Conservation (phyloP, 2,329 filamentous ascomycete species). For the Beauveria medogensis region DNA sequence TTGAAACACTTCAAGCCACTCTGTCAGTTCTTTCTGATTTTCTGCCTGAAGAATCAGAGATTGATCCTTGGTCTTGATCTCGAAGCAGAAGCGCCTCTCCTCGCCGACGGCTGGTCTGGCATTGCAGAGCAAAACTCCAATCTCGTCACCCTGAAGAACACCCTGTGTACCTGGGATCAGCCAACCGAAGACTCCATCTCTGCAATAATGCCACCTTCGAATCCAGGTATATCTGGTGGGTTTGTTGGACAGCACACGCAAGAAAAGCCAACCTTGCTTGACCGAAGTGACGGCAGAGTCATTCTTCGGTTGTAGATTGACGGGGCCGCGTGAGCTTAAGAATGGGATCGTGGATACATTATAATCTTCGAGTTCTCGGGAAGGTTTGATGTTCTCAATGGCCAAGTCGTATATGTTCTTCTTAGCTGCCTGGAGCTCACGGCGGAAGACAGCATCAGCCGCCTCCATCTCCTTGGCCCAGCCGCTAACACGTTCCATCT, state of each 20-base stretch:
- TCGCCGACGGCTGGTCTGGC: constrained; percentile 86
- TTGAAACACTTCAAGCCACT: constrained; percentile 92
- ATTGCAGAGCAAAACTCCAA: constrained; percentile 88
- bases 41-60: constrained; percentile 87
- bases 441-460: constrained; percentile 73
- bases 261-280: constrained; percentile 92
- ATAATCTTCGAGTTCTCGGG: constrained; percentile 89
- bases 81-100: constrained; percentile 93
- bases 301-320: constrained; percentile 50
- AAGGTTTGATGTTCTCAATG: constrained; percentile 64
- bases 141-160: constrained; percentile 92
- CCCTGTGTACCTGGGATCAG: constrained; percentile 76
- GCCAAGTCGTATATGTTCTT: constrained; percentile 76
- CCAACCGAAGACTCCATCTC: constrained; percentile 93
- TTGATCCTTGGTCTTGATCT: constrained; percentile 95
- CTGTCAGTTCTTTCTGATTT: constrained; percentile 82
- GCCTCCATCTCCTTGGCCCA: constrained; percentile 94
- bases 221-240: constrained; percentile 86
- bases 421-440: constrained; percentile 70
- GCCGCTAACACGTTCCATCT: constrained; percentile 85
- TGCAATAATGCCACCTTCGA: constrained; percentile 90
- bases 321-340: constrained; percentile 61
- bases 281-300: constrained; percentile 50
- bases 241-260: constrained; percentile 76
- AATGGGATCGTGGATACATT: constrained; percentile 84